These are phyloP conservation scores for Bruguiera parviflora DNA, from an alignment of 345 rosid species.

Conservation along the genomic window DNA sequence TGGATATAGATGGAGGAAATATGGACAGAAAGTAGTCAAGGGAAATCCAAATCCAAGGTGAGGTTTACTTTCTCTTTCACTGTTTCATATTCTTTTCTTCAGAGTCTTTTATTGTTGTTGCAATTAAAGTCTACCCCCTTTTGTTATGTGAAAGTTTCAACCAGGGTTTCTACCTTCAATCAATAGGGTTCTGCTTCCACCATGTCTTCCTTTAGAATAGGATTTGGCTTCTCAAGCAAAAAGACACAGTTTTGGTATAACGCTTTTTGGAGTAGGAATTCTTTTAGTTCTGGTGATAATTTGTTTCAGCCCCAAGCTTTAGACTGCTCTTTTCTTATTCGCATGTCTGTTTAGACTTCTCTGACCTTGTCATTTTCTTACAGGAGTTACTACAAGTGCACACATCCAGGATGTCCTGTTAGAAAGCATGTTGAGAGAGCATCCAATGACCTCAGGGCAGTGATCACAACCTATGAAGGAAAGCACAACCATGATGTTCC, in stretches of 20 bases:
- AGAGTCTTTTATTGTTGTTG: no score
- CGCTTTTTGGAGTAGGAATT: no score
- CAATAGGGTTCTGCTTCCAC: no score
- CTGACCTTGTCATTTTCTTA: not conserved
- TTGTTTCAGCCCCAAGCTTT: no score
- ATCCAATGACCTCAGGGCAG: conserved; percentile 68
- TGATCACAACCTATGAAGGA: conserved; percentile 92
- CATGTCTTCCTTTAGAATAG: no score
- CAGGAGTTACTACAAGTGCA: conserved; percentile 96
- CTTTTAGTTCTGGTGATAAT: no score
- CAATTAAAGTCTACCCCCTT: no score
- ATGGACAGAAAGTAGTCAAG: conserved; percentile 94
- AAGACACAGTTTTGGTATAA: no score
- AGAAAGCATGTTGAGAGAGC: conserved; percentile 94
- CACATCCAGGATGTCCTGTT: conserved; percentile 70
- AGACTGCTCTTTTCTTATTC: no score
- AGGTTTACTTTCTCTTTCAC: not conserved
- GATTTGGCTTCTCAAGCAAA: no score
- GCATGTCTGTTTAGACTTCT: not conserved
- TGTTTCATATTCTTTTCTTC: not conserved
- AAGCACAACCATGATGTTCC: conserved; percentile 93
- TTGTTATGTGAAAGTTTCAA: no score
- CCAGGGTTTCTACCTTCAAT: no score
- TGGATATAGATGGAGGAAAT: conserved; percentile 96
- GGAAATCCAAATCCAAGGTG: conserved; percentile 96